These are phyloP conservation scores for Coffea eugenioides DNA, from an alignment of 257 asterid species.

Conservation along the genomic window DNA sequence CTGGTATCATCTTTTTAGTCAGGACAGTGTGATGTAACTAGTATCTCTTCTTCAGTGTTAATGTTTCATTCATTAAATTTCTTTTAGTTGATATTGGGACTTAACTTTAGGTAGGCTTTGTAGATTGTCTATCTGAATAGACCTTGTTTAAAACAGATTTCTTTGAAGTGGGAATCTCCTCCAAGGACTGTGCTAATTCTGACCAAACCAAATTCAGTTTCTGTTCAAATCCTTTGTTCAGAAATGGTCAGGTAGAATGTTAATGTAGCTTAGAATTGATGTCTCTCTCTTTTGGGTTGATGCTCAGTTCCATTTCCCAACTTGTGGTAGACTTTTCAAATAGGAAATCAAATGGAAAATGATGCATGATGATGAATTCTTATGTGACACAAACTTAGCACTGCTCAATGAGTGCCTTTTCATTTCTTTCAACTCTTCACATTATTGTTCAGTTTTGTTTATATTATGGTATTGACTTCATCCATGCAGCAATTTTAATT, in stretches of 20 bases:
- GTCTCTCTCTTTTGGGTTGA: background rate
- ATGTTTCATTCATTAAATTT: background rate
- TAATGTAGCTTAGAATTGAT: slow-evolving; percentile 2
- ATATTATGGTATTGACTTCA: background rate
- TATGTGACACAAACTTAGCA: background rate
- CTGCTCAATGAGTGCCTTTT: background rate
- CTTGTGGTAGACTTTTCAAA: background rate
- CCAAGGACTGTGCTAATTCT: slow-evolving; percentile 83
- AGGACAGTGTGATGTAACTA: background rate
- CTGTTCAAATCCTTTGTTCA: slow-evolving; percentile 61
- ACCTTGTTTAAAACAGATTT: slow-evolving; percentile 40
- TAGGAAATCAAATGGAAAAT: background rate
- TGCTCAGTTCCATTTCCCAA: background rate
- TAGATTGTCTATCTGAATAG: slow-evolving; percentile 5
- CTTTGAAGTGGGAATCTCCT: slow-evolving; percentile 89
- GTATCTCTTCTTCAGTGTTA: background rate
- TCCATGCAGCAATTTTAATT: background rate
- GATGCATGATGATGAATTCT: background rate
- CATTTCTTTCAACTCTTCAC: background rate
- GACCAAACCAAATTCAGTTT: slow-evolving; percentile 77
- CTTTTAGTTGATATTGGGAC: background rate
- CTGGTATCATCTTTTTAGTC: slow-evolving; percentile 6
- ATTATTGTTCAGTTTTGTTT: background rate
- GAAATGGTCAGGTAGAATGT: slow-evolving; percentile 81
- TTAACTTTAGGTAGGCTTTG: background rate